phyloP scores from a whole-genome alignment of 1,284 basidiomycete genomes.

The Leccinum variabile region DNA sequence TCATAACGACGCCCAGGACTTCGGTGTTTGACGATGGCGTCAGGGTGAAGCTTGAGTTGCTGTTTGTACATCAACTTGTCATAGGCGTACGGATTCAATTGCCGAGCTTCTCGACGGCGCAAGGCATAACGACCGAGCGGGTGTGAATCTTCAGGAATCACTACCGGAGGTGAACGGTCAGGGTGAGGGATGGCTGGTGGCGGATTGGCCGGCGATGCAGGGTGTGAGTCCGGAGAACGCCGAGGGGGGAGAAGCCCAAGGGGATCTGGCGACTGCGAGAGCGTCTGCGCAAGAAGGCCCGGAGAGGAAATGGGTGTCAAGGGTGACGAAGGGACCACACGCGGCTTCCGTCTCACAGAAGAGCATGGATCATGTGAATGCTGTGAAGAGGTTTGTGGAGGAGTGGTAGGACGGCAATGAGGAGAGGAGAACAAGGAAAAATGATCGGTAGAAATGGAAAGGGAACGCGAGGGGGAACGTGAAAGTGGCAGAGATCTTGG shows the following conservation, averaged over 20 bases:
- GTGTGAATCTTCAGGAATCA: slow-evolving; percentile 21
- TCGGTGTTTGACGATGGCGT: slow-evolving; percentile 54
- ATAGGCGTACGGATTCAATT: slow-evolving; percentile 54
- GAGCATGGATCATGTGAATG: slow-evolving; percentile 3
- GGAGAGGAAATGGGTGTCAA: slow-evolving; percentile 28
- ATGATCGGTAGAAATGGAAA: slow-evolving; percentile 11
- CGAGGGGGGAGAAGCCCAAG: slow-evolving; percentile 20
- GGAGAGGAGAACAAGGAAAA: slow-evolving; percentile 10
- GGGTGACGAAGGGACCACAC: slow-evolving; percentile 20
- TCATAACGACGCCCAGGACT: slow-evolving; percentile 28
- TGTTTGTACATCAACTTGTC: slow-evolving; percentile 50
- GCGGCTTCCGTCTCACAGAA: neutral
- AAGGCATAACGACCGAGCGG: slow-evolving; percentile 46
- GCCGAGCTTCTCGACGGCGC: slow-evolving; percentile 49
- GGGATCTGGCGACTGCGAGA: slow-evolving; percentile 28
- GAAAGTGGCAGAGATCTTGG: slow-evolving; percentile 1
- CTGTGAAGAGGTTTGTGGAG: slow-evolving; percentile 19
- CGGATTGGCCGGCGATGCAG: neutral
- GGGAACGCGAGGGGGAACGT: slow-evolving; percentile 7
- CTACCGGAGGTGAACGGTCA: slow-evolving; percentile 2
- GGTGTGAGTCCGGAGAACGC: neutral
- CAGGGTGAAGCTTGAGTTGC: slow-evolving; percentile 49
- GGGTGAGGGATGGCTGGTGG: neutral
- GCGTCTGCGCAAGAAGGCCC: slow-evolving; percentile 5
- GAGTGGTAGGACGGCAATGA: slow-evolving; percentile 14